Evolutionary conservation across 2,329 filamentous ascomycete genomes (phyloP).

Genomic region (Aciculosporium take): DNA sequence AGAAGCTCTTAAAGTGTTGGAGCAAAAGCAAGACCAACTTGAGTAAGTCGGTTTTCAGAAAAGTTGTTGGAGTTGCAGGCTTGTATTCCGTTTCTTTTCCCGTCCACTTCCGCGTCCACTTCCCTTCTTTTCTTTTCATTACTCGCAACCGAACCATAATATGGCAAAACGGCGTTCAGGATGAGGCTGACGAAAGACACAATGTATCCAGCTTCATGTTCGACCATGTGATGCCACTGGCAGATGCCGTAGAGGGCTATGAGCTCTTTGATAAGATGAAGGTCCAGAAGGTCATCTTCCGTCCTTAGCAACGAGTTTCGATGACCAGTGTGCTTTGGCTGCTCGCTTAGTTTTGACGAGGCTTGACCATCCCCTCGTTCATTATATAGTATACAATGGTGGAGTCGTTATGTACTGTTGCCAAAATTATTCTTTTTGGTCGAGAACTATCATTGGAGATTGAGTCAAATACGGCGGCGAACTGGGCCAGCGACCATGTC

Average conservation of each 20-base stretch:
- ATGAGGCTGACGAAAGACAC: not conserved
- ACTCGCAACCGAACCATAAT: not conserved
- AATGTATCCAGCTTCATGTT: conserved; percentile 52
- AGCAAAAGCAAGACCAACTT: conserved; percentile 51
- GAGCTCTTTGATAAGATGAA: conserved; percentile 59
- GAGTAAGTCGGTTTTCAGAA: conserved; percentile 32
- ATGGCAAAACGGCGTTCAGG: not conserved
- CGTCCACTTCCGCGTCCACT: not conserved
- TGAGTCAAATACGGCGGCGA: conserved; percentile 57
- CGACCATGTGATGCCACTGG: conserved; percentile 58
- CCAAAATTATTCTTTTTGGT: conserved; percentile 57
- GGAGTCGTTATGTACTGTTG: conserved; percentile 64
- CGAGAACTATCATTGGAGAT: conserved; percentile 31
- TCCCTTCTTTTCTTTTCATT: not conserved
- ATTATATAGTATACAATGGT: conserved; percentile 76
- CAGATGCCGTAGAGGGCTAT: conserved; percentile 52
- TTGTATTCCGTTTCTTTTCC: not conserved
- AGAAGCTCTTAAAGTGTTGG: conserved; percentile 48
- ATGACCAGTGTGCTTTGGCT: not conserved
- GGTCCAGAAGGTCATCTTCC: conserved; percentile 61
- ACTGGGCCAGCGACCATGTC: conserved; percentile 52
- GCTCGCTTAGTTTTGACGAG: conserved; percentile 55
- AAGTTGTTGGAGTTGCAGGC: not conserved
- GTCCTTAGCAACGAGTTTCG: conserved; percentile 20
- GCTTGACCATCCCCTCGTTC: conserved; percentile 78